Conservation (phyloP, 2,329 filamentous ascomycete species). For the Proliferodiscus dingleyae region DNA sequence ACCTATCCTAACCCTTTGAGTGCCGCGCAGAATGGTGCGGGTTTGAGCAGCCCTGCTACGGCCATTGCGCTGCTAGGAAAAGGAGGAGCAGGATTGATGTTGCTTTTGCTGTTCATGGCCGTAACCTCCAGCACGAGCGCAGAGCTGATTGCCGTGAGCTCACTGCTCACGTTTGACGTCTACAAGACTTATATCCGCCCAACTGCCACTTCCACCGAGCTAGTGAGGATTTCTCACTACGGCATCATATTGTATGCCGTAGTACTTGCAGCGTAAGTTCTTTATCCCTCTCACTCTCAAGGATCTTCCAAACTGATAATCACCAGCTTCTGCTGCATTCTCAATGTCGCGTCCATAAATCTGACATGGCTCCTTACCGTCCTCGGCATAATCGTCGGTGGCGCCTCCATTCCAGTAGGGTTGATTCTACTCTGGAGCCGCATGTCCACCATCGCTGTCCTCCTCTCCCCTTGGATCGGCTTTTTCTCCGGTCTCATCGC, state of each 20-base stretch:
- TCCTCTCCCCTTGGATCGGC: slow-evolving; percentile 34
- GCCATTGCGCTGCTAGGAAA: slow-evolving; percentile 35
- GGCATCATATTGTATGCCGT: slow-evolving; percentile 33
- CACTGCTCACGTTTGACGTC: slow-evolving; percentile 37
- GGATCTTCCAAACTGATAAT: neutral
- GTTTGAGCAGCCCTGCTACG: slow-evolving; percentile 30
- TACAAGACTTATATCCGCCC: slow-evolving; percentile 37
- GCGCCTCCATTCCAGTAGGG: slow-evolving; percentile 34
- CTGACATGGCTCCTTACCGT: slow-evolving; percentile 38
- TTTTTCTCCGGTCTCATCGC: slow-evolving; percentile 31
- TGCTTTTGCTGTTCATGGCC: slow-evolving; percentile 44
- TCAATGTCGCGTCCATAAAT: slow-evolving; percentile 35
- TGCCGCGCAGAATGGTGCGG: slow-evolving; percentile 30
- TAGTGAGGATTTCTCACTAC: slow-evolving; percentile 33
- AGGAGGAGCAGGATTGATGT: slow-evolving; percentile 33
- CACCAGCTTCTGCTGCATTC: slow-evolving; percentile 29
- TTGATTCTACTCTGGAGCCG: slow-evolving; percentile 36
- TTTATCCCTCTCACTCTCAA: slow-evolving; percentile 1
- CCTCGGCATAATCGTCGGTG: slow-evolving; percentile 37
- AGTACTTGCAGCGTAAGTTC: slow-evolving; percentile 27
- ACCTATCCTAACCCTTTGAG: slow-evolving; percentile 32
- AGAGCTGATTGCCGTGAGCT: slow-evolving; percentile 39
- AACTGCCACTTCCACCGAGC: slow-evolving; percentile 27
- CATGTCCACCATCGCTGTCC: slow-evolving; percentile 35
- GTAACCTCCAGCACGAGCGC: slow-evolving; percentile 40